phyloP scores from a whole-genome alignment of 2,329 filamentous ascomycete genomes.

The Neopestalotiopsis sp. region DNA sequence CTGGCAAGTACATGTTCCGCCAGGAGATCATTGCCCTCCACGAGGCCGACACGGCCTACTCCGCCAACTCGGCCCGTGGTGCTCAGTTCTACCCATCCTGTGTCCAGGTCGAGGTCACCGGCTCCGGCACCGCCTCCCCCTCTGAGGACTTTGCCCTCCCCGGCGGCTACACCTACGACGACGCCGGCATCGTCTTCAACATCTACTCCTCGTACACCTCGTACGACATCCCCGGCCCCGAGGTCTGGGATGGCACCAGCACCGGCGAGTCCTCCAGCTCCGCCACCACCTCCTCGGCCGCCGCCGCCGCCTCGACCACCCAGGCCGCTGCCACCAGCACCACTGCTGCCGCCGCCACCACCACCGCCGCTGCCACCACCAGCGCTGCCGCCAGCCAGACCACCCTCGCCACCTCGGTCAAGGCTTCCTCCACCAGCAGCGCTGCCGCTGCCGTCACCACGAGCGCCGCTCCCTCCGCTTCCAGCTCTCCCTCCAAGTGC shows the following conservation, averaged over 20 bases:
- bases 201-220: constrained; percentile 49
- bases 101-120: constrained; percentile 64
- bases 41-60: constrained; percentile 35
- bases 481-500: constrained; percentile 6
- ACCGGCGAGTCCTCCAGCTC: constrained; percentile 1
- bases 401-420: constrained; percentile 16
- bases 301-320: neutral
- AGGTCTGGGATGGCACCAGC: constrained; percentile 17
- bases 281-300: constrained; percentile 4
- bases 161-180: constrained; percentile 59
- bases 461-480: constrained; percentile 1
- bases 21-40: constrained; percentile 47
- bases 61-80: constrained; percentile 41
- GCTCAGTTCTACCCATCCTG: constrained; percentile 63
- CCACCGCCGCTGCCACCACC: neutral
- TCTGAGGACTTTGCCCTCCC: constrained; percentile 50
- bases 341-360: neutral
- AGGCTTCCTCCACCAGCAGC: constrained; percentile 1
- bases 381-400: constrained; percentile 6
- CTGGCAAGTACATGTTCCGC: constrained; percentile 47
- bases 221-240: constrained; percentile 20
- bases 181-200: constrained; percentile 64
- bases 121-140: constrained; percentile 53
- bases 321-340: neutral
- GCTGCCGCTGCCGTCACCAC: constrained; percentile 2